Percentiles rank a stretch among this genome's conserved stretches.
phyloP scores from a whole-genome alignment of 257 asterid genomes.

The Solanum bulbocastanum region DNA sequence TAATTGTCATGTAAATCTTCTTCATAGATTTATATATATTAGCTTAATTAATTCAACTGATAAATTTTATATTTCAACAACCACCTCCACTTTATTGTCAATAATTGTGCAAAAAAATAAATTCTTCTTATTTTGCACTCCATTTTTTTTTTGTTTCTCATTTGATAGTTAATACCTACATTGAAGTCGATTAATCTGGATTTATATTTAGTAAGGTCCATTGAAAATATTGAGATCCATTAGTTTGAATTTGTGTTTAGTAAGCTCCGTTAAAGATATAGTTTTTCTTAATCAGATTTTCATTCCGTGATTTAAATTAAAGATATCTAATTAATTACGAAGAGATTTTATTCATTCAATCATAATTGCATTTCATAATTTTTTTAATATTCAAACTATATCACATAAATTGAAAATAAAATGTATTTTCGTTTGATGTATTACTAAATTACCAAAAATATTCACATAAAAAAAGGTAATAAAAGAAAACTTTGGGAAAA shows the following conservation, averaged over 20 bases:
- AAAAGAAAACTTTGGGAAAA: constrained; percentile 4
- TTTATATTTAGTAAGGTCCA: not conserved
- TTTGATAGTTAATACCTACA: not conserved
- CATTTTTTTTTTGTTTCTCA: not conserved
- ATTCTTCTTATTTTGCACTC: not conserved
- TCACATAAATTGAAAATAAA: not conserved
- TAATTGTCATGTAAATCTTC: not conserved
- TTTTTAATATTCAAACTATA: not conserved
- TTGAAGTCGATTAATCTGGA: not conserved
- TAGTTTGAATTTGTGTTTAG: not conserved
- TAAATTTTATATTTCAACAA: not conserved
- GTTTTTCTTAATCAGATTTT: not conserved
- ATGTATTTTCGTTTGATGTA: not conserved
- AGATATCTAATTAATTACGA: no score
- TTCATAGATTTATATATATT: not conserved
- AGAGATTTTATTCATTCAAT: not conserved
- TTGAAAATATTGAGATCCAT: accelerated
- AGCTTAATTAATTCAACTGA: not conserved
- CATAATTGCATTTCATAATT: not conserved
- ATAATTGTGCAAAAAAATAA: no score
- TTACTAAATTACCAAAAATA: not conserved
- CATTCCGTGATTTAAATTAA: not conserved
- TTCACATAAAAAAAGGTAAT: not conserved
- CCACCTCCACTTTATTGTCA: not conserved
- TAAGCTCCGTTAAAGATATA: not conserved